Evolutionary conservation across 495 filamentous ascomycete genomes (phyloP), one percentile per base, ranked within the genome.

Genomic region (Aspergillus incahuasiensis): DNA sequence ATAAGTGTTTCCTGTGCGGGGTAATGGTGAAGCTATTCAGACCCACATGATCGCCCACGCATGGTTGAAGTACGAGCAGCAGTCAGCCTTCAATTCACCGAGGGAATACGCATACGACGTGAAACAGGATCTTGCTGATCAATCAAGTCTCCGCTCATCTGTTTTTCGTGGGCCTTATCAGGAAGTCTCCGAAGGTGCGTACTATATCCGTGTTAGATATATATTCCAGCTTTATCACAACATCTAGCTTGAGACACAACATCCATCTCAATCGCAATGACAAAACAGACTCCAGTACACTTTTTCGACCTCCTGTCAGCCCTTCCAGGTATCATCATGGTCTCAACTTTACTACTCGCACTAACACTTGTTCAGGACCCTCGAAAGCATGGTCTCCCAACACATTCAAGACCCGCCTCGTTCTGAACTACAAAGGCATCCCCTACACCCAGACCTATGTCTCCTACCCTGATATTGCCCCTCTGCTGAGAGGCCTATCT

Each of bases 391-490:
- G 73, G 73, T 74, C 73, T 21, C 64, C 66, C 0, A 74, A 74
- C 50, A 74, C 73, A 16, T 57, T 71, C 25, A 71, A 69, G 54
- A 69, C 68, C 13, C 67, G 73, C n/a, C 47, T 66, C 16, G 63
- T 68, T 11, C 60, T 74, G 11, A 76, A 76, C 61, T 74, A 68
- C 65, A 76, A 76, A 47, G 56, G 61, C 1, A 70, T 74, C 48
- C 70, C 66, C 11, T 74, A 74, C 56, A 74, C 72, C 11, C 66
- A 76, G 54, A 68, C 65, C 53, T 76, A 62, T 59, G 63, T 74
- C 32, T 73, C 73, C 28, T 74, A 74, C 57, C 72, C 72, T 3
- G 73, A 74, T 42, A 74, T 76, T 25, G 68, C 63, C 3, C 68
- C 70, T 12, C 48, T 76, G 2, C 63, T 68, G 15, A 59, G 60